These are phyloP conservation scores for Fomitopsis pinicola DNA, from an alignment of 1,284 basidiomycete genomes.

Conservation along the genomic window DNA sequence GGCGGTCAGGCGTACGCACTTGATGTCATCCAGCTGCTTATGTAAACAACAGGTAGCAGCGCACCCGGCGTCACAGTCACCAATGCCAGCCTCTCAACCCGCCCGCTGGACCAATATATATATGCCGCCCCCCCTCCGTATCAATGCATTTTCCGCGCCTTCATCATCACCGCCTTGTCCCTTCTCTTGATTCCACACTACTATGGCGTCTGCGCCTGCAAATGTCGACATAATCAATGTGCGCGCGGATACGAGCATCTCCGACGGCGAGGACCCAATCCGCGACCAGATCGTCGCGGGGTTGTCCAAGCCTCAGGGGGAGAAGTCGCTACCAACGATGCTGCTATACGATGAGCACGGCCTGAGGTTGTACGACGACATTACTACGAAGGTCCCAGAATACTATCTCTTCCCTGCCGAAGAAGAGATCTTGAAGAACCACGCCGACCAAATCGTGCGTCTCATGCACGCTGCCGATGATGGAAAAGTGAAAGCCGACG, in stretches of 20 bases:
- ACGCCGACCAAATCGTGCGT: constrained; percentile 64
- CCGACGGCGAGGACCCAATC: constrained; percentile 35
- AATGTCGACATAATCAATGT: constrained; percentile 49
- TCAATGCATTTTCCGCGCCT: not conserved
- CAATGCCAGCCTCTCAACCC: not conserved
- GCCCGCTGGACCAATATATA: not conserved
- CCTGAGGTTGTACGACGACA: constrained; percentile 78
- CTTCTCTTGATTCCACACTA: not conserved
- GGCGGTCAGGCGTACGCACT: not conserved
- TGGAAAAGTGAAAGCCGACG: constrained; percentile 41
- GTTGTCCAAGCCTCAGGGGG: constrained; percentile 46
- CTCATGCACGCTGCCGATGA: constrained; percentile 63
- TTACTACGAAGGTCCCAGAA: constrained; percentile 77
- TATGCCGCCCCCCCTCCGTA: not conserved
- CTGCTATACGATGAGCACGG: constrained; percentile 87
- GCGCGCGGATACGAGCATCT: constrained; percentile 27
- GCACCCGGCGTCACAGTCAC: not conserved
- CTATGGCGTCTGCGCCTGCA: constrained; percentile 11
- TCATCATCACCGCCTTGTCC: not conserved
- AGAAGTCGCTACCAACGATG: constrained; percentile 77
- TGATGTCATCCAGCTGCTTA: not conserved
- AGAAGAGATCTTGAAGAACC: constrained; percentile 62
- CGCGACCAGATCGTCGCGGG: constrained; percentile 49
- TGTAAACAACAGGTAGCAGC: not conserved
- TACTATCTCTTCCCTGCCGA: constrained; percentile 88